Base-by-base conservation (phyloP, 1,284 basidiomycete species). In the Rhodofomes roseus region DNA sequence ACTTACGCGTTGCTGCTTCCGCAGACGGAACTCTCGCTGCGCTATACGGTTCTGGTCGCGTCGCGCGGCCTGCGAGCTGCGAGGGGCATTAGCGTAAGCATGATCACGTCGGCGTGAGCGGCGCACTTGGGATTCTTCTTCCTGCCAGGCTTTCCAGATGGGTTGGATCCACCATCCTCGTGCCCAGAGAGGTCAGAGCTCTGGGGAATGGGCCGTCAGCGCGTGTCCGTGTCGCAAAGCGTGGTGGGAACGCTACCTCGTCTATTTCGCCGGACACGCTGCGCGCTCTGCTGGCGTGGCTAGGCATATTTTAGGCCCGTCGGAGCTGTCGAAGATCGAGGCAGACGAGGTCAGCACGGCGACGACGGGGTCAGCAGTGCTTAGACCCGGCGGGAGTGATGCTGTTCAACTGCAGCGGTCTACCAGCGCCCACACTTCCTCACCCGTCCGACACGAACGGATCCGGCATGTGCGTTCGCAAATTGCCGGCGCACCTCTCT, bases 11-110 rank as follows among this genome's bases (percentile, higher is more conserved):
- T 93, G 92, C 72, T 95, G 94, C 72, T 96, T 96, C 65, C 93
- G 81, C 56, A 95, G 79, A 44, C 94, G 85, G 68, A 96, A 96
- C 74, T 96, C 94, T 53, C 94, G 85, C 73, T 96, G 95, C 1
- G 94, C 94, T 60, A 96, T 93, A 59, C 95, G 83, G 71, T 96
- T 96, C 74, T 96, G 94, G 76, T 93, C 91, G 65, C 90, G 83
- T 66, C 90, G 77, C 18, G 91, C 90, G 41, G 91, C 90, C 75
- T 93, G 90, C 34, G 91, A 93, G 76, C 91, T 91, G 62, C n/a
- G 54, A 66, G 61, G 48, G 51, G 60, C 55, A 62, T 60, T 63
- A 63, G 62, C 70, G 74, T 75, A 74, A 74, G 68, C 70, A 70
- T 61, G 68, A 71, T 70, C 66, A 72, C 64, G 66, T 62, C 63